Conservation (phyloP, 176 grass and related monocot genomes). For the Phoenix roebelenii region DNA sequence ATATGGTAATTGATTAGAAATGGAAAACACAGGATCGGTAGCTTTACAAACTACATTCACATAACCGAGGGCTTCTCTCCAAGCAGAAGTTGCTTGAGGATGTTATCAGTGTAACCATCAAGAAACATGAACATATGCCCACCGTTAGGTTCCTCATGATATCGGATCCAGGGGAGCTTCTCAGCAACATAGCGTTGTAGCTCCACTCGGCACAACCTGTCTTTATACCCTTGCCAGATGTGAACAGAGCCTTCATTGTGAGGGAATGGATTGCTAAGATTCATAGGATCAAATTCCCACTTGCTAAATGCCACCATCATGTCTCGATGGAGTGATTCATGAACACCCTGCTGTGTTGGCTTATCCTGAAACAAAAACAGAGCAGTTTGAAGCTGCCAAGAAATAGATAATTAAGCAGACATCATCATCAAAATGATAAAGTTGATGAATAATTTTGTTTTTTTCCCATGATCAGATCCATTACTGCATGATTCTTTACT, state of each 20-base stretch:
- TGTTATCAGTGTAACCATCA: slow-evolving; percentile 18
- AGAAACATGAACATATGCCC: slow-evolving; percentile 27
- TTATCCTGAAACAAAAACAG: slow-evolving; percentile 21
- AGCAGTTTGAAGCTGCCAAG: not conserved
- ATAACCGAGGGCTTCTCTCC: slow-evolving; percentile 2
- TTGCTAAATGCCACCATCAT: slow-evolving; percentile 30
- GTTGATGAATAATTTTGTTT: too few species aligned
- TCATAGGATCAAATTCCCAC: slow-evolving; percentile 60
- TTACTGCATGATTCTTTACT: too few species aligned
- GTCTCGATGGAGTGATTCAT: slow-evolving; percentile 49
- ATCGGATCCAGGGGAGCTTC: slow-evolving; percentile 53
- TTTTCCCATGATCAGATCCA: too few species aligned
- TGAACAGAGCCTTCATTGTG: slow-evolving; percentile 44
- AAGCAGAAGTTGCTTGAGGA: slow-evolving; percentile 35
- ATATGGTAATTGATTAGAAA: too few species aligned
- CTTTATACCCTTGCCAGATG: slow-evolving; percentile 48
- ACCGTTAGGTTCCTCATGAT: slow-evolving; percentile 41
- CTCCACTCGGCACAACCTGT: slow-evolving; percentile 40
- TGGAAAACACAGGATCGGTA: too few species aligned
- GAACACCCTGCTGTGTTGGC: slow-evolving; percentile 34
- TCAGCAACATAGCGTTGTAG: slow-evolving; percentile 42
- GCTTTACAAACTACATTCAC: too few species aligned
- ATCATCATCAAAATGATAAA: too few species aligned
- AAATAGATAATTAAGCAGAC: not conserved
- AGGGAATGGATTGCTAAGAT: slow-evolving; percentile 48